Evolutionary conservation across 371 early-diverging fungal genomes (phyloP), one percentile per base, ranked within the genome.

Genomic region (Rhizopus stolonifer): DNA sequence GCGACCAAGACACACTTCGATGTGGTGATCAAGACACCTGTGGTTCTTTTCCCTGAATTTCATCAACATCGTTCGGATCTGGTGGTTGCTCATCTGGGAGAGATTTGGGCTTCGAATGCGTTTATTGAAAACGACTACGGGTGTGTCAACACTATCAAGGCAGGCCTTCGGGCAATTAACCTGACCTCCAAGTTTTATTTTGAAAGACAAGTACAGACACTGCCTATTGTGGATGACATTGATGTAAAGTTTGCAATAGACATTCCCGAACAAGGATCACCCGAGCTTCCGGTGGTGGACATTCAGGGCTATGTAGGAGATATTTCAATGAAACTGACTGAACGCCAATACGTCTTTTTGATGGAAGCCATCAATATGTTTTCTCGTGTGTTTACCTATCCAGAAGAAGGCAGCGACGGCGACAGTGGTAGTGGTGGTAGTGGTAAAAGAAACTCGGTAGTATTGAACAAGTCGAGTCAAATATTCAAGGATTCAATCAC

Each of bases 211-310:
- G 53, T 69, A 3, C 88, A 89, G 58, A 73, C 72, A n/a, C 63
- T 90, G 24, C 84, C 90, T 52, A 90, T 95, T 38, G 78, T 95
- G 2, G 90, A 93, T 46, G 88, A 94, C 63, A 89, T 92, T 15
- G 89, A 90, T 64, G 74, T 93, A 19, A 69, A 70, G 39, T 80
- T 93, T 46, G 80, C 85, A 38, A 79, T 88, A 52, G 67, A 61
- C n/a, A 58, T 60, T 14, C 64, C 72, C 26, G 65, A 69, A 3
- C 51, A 60, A 15, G 17, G n/a, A 4, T 49, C 47, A 11, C 32
- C 40, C 1, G 52, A 39, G 7, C 58, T 66, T 11, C 70, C 77
- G 0, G 64, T 54, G 6, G 69, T 82, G 0, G 74, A 89, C 68
- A 74, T 90, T 21, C 33, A 65, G 15, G 88, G 91, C 14, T 69